Conservation (phyloP, 2,329 filamentous ascomycete genomes). For the Aspergillus arachidicola region DNA sequence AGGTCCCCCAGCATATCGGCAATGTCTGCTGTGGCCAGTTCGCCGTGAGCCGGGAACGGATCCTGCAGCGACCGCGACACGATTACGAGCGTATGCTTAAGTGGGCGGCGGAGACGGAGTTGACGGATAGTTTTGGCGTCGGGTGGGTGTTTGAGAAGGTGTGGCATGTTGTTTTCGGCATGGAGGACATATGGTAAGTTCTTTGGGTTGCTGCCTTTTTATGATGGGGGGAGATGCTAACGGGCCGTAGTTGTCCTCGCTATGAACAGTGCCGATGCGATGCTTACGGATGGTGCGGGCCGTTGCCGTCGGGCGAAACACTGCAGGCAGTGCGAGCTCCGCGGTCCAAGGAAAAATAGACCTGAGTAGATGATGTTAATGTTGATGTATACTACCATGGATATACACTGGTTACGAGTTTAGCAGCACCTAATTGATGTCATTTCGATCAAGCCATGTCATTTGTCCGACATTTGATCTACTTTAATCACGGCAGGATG, state of each 20-base stretch:
- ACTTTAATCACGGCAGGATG: neutral
- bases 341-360: conserved; percentile 7
- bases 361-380: conserved; percentile 11
- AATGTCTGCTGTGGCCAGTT: conserved; percentile 41
- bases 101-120: conserved; percentile 34
- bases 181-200: conserved; percentile 29
- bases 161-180: conserved; percentile 38
- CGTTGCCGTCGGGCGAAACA: conserved; percentile 30
- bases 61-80: conserved; percentile 27
- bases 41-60: conserved; percentile 34
- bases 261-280: conserved; percentile 35
- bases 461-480: neutral
- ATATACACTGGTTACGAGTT: conserved; percentile 8
- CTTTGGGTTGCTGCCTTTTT: neutral
- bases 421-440: conserved; percentile 6
- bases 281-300: conserved; percentile 34
- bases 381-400: conserved; percentile 11
- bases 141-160: conserved; percentile 37
- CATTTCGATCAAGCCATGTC: neutral
- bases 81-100: conserved; percentile 37
- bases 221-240: neutral
- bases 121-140: conserved; percentile 33
- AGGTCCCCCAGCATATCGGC: conserved; percentile 32
- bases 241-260: conserved; percentile 26
- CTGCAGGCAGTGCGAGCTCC: conserved; percentile 26